These are phyloP conservation scores for Leccinum obscurum DNA, from an alignment of 768 basidiomycete species.

Conservation along the genomic window DNA sequence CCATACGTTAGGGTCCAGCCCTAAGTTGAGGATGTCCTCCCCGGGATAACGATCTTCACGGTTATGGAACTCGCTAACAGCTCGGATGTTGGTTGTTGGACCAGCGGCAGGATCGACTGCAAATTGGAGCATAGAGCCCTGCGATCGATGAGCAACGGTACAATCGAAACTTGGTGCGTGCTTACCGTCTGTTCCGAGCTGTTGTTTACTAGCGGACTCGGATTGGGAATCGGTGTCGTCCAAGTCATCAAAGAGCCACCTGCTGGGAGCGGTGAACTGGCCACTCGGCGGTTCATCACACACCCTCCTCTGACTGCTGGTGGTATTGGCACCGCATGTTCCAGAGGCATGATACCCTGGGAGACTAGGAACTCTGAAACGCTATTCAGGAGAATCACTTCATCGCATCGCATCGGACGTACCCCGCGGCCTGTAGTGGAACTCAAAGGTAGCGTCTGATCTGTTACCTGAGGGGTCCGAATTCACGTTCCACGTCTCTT, in stretches of 20 bases:
- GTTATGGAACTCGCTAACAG: conserved; percentile 13
- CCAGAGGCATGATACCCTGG: conserved; percentile 48
- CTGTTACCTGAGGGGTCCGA: conserved; percentile 37
- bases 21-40: conserved; percentile 19
- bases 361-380: conserved; percentile 47
- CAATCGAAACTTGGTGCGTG: background rate
- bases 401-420: conserved; percentile 8
- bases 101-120: background rate
- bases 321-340: conserved; percentile 21
- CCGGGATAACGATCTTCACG: conserved; percentile 13
- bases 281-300: conserved; percentile 37
- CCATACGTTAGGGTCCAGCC: background rate
- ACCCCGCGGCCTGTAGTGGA: conserved; percentile 63
- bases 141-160: background rate
- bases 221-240: conserved; percentile 7
- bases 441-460: conserved; percentile 67
- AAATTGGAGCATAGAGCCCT: background rate
- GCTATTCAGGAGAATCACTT: background rate
- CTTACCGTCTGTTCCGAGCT: conserved; percentile 10
- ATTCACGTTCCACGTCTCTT: conserved; percentile 54
- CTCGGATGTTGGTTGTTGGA: background rate
- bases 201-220: conserved; percentile 1
- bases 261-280: conserved; percentile 6
- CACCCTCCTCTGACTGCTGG: conserved; percentile 12
- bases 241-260: background rate